phyloP scores from a whole-genome alignment of 306 rosid genomes.

The Ziziphus jujuba region DNA sequence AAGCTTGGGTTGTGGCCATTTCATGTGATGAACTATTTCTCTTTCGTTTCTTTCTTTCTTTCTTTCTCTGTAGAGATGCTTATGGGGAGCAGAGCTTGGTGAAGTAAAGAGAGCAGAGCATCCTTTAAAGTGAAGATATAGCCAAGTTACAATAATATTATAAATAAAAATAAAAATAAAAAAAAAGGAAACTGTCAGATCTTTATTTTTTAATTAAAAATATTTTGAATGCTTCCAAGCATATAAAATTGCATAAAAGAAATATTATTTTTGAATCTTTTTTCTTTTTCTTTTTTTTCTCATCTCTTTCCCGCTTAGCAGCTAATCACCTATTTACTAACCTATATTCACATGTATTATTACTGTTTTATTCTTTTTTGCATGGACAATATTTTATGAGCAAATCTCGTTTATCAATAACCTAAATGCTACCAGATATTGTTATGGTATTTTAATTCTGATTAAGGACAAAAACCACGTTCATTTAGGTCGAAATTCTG shows the following conservation, averaged over 20 bases:
- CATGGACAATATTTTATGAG: too few species aligned
- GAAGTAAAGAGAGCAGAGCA: constrained; percentile 44
- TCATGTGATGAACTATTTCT: constrained; percentile 34
- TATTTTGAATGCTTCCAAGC: constrained; percentile 43
- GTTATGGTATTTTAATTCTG: too few species aligned
- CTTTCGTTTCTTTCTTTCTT: constrained; percentile 31
- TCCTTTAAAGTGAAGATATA: constrained; percentile 41
- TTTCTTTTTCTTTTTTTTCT: neutral
- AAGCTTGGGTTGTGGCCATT: constrained; percentile 50
- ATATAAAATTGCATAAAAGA: constrained; percentile 21
- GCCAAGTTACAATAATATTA: constrained; percentile 37
- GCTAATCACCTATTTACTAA: constrained; percentile 11
- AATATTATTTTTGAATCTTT: constrained; percentile 15
- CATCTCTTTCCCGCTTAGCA: neutral
- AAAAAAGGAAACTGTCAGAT: constrained; percentile 21
- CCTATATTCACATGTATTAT: neutral
- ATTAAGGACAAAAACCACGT: too few species aligned
- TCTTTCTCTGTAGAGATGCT: constrained; percentile 42
- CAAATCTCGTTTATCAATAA: too few species aligned
- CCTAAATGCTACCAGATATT: too few species aligned
- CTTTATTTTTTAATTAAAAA: neutral
- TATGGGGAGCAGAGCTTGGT: constrained; percentile 63
- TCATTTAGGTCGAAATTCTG: too few species aligned
- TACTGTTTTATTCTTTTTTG: too few species aligned
- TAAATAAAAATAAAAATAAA: constrained; percentile 11